Conservation (phyloP, 306 rosid species). For the Hippophae gyantsensis region DNA sequence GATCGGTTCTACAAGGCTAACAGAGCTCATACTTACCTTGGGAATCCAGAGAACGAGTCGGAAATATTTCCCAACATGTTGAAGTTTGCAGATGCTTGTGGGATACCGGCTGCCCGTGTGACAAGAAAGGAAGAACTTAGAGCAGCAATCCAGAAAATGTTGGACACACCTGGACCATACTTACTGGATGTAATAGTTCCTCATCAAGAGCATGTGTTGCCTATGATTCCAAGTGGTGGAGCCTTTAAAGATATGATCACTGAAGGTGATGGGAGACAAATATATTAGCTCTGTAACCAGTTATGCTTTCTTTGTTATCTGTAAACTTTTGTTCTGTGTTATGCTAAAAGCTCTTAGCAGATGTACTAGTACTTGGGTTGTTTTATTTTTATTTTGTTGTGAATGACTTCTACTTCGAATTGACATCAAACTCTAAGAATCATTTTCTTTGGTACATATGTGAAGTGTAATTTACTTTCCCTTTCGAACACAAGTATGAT, state of each 20-base stretch:
- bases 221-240: slow-evolving; percentile 90
- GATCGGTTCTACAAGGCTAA: slow-evolving; percentile 84
- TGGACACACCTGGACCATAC: slow-evolving; percentile 84
- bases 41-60: slow-evolving; percentile 50
- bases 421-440: too few relatives aligned
- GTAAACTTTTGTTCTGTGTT: slow-evolving; percentile 15
- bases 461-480: too few relatives aligned
- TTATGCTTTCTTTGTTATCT: slow-evolving; percentile 1
- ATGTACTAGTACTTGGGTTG: background rate
- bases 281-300: slow-evolving; percentile 23
- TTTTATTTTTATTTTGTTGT: background rate
- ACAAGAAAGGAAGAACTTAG: slow-evolving; percentile 49
- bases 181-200: slow-evolving; percentile 80
- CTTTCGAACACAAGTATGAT: too few relatives aligned
- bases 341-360: background rate
- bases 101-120: slow-evolving; percentile 67
- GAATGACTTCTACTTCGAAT: too few relatives aligned
- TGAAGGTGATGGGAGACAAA: slow-evolving; percentile 77
- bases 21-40: slow-evolving; percentile 73
- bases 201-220: slow-evolving; percentile 92
- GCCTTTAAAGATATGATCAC: slow-evolving; percentile 82
- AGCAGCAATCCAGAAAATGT: slow-evolving; percentile 69
- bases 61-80: slow-evolving; percentile 79
- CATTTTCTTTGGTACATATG: too few relatives aligned
- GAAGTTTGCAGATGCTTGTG: slow-evolving; percentile 77